phyloP scores from a whole-genome alignment of 1,284 basidiomycete species.

The Marasmius fiardii region DNA sequence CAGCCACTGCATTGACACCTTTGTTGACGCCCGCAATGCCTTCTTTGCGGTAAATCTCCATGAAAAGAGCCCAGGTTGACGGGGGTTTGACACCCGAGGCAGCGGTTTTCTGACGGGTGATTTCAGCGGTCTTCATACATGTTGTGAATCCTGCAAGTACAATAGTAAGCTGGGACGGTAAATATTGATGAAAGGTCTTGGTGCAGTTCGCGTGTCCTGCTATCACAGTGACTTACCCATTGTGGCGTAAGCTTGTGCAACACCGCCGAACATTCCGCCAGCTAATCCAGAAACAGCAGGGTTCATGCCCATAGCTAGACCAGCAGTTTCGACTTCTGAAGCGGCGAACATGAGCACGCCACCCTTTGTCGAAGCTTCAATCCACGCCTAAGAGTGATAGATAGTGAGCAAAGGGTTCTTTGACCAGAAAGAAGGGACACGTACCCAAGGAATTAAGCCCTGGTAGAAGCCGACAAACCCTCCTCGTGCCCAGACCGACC shows the following conservation, averaged over 20 bases:
- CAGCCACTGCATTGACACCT: conserved; percentile 98
- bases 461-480: conserved; percentile 94
- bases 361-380: conserved; percentile 98
- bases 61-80: conserved; percentile 93
- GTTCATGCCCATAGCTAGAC: conserved; percentile 65
- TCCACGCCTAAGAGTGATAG: conserved; percentile 77
- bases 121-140: conserved; percentile 98
- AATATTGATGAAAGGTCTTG: conserved; percentile 10
- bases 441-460: conserved; percentile 97
- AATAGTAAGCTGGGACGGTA: conserved; percentile 13
- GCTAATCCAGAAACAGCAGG: conserved; percentile 85
- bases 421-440: conserved; percentile 21
- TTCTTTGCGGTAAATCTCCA: conserved; percentile 91
- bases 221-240: conserved; percentile 74
- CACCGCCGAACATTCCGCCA: conserved; percentile 97
- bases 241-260: conserved; percentile 98
- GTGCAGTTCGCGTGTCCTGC: conserved; percentile 3
- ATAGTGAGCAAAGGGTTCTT: neutral
- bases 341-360: conserved; percentile 95
- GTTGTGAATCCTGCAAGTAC: conserved; percentile 83
- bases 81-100: conserved; percentile 86
- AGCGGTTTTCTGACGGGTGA: conserved; percentile 96
- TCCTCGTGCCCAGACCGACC: conserved; percentile 89
- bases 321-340: conserved; percentile 86
- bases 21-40: conserved; percentile 98